Evolutionary conservation across 2,329 filamentous ascomycete species (phyloP).

Genomic region (Fusarium tricinctum): DNA sequence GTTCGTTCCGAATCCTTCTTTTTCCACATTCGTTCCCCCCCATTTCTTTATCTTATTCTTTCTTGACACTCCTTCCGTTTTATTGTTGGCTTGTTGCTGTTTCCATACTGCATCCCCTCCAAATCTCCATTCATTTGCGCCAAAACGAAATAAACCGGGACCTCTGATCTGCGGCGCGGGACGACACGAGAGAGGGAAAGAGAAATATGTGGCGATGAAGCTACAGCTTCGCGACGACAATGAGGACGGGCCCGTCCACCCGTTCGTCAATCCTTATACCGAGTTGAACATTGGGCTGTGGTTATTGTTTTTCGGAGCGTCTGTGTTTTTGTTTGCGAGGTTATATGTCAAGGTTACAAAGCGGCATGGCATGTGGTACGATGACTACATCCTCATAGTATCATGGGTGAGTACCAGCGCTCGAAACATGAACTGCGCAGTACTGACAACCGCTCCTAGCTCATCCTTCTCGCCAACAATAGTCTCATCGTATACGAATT

Average conservation of each 20-base stretch:
- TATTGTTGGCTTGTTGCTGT: slow-evolving; percentile 18
- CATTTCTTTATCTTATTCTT: slow-evolving; percentile 1
- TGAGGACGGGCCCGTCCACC: slow-evolving; percentile 42
- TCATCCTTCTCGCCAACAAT: slow-evolving; percentile 61
- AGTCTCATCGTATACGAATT: slow-evolving; percentile 62
- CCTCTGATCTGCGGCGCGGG: slow-evolving; percentile 6
- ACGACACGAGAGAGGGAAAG: slow-evolving; percentile 15
- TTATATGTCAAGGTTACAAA: slow-evolving; percentile 55
- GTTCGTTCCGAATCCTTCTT: slow-evolving; percentile 23
- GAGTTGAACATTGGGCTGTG: slow-evolving; percentile 55
- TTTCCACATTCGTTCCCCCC: slow-evolving; percentile 31
- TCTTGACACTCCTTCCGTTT: slow-evolving; percentile 9
- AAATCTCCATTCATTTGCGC: background rate
- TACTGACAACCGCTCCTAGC: slow-evolving; percentile 46
- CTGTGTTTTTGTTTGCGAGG: slow-evolving; percentile 51
- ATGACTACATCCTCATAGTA: slow-evolving; percentile 56
- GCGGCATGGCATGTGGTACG: slow-evolving; percentile 57
- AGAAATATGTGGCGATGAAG: slow-evolving; percentile 42
- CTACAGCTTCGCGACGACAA: slow-evolving; percentile 45
- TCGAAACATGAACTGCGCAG: rapidly evolving
- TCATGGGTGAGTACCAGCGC: slow-evolving; percentile 52
- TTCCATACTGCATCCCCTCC: slow-evolving; percentile 1
- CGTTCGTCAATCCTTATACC: slow-evolving; percentile 49
- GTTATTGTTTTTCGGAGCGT: slow-evolving; percentile 52
- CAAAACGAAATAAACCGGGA: slow-evolving; percentile 15